These are phyloP conservation scores for Paspalum vaginatum DNA, from an alignment of 176 grass and related monocot species.

Conservation along the genomic window DNA sequence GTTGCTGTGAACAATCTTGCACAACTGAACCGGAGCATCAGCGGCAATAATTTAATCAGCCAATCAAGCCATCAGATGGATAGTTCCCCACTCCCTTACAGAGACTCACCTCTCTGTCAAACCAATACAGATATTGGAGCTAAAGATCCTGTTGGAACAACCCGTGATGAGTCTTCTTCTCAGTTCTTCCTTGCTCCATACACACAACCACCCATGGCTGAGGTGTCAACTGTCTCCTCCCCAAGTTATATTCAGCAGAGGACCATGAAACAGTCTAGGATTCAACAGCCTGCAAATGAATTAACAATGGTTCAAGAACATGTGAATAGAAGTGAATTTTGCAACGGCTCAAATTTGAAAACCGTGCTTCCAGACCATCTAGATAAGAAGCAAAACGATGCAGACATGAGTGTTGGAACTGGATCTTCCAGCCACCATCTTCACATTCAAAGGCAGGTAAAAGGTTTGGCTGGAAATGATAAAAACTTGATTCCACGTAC, in stretches of 20 bases:
- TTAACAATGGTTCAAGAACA: conserved; percentile 27
- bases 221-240: conserved; percentile 49
- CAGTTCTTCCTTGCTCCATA: conserved; percentile 58
- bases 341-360: conserved; percentile 36
- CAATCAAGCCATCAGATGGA: conserved; percentile 50
- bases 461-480: conserved; percentile 45
- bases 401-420: conserved; percentile 21
- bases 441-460: conserved; percentile 46
- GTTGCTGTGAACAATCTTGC: conserved; percentile 84
- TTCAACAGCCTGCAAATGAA: conserved; percentile 45
- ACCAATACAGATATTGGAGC: conserved; percentile 32
- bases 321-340: conserved; percentile 48
- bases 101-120: conserved; percentile 45
- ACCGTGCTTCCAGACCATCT: conserved; percentile 26
- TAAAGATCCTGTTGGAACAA: conserved; percentile 35
- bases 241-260: conserved; percentile 45
- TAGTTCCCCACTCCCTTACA: conserved; percentile 40
- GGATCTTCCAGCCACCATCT: conserved; percentile 27
- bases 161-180: conserved; percentile 24
- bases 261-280: conserved; percentile 43
- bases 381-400: conserved; percentile 36
- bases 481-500: conserved; percentile 45
- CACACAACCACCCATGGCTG: conserved; percentile 14
- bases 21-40: conserved; percentile 56
- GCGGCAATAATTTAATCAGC: conserved; percentile 67